Percentiles rank a stretch among this genome's conserved stretches.
Conservation (phyloP, 768 basidiomycete species). For the Kwoniella sp. region DNA sequence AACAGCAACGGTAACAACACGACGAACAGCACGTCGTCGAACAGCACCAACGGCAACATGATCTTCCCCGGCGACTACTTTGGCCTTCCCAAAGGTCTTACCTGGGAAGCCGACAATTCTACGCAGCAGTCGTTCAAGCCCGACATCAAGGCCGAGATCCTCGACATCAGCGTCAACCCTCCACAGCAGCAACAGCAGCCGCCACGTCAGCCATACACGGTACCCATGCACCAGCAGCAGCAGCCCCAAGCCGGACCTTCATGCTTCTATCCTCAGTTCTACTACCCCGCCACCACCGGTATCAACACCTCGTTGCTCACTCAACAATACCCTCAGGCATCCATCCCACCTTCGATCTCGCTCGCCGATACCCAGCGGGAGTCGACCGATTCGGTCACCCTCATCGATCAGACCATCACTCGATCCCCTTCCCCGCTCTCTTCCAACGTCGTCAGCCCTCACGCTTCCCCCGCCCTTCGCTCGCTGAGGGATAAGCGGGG, state of each 20-base stretch:
- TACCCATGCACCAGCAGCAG: too few species aligned
- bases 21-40: too few species aligned
- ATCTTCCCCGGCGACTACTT: constrained; percentile 12
- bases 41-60: neutral
- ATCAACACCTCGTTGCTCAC: constrained; percentile 15
- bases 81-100: constrained; percentile 16
- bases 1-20: too few species aligned
- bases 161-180: neutral
- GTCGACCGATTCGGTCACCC: constrained; percentile 11
- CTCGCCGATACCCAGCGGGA: neutral
- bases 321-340: constrained; percentile 3
- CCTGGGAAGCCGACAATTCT: neutral
- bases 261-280: constrained; percentile 16
- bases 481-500: neutral
- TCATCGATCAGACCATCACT: constrained; percentile 22
- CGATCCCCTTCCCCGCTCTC: constrained; percentile 12
- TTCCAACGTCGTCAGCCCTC: constrained; percentile 15
- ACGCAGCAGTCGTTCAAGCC: too few species aligned
- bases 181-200: constrained; percentile 8
- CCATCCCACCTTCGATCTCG: neutral
- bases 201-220: neutral
- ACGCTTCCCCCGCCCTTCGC: constrained; percentile 19
- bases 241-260: constrained; percentile 18
- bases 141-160: constrained; percentile 12
- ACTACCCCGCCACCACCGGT: constrained; percentile 7